phyloP scores from a whole-genome alignment of 1,139 yeast species.

The Kodamaea sp. region DNA sequence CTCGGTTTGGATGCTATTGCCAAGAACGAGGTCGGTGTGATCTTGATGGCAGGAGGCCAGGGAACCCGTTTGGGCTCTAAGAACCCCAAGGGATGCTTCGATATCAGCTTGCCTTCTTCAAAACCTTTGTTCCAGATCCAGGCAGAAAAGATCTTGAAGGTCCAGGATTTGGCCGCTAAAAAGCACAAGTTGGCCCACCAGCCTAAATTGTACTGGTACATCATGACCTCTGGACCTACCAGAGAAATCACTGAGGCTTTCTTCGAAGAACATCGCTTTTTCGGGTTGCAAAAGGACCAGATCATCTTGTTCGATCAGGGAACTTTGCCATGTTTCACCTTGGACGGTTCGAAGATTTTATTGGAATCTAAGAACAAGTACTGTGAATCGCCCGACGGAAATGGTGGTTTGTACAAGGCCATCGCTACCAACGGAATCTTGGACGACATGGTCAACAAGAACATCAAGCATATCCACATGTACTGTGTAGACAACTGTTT shows the following conservation, averaged over 20 bases:
- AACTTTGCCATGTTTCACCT: conserved; percentile 83
- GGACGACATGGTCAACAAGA: conserved; percentile 65
- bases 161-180: conserved; percentile 58
- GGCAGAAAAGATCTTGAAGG: conserved; percentile 74
- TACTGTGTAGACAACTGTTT: conserved; percentile 95
- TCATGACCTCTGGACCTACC: conserved; percentile 96
- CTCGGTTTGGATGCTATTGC: conserved; percentile 71
- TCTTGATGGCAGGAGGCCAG: conserved; percentile 97
- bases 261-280: conserved; percentile 60
- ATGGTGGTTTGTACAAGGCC: conserved; percentile 95
- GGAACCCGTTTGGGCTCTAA: conserved; percentile 92
- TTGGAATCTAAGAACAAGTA: conserved; percentile 55
- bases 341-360: conserved; percentile 69
- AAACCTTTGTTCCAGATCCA: conserved; percentile 90
- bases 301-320: conserved; percentile 91
- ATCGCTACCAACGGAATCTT: conserved; percentile 64
- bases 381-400: conserved; percentile 95
- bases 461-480: conserved; percentile 89
- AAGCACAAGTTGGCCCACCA: conserved; percentile 21
- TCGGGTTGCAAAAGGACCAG: conserved; percentile 65
- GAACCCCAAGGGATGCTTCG: conserved; percentile 91
- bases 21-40: conserved; percentile 77
- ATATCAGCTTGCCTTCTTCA: conserved; percentile 80
- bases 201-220: conserved; percentile 72
- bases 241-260: conserved; percentile 72